A percentile compares a stretch with the other conserved stretches of the same genome.
Conservation (phyloP, 768 basidiomycete genomes). For the Asterophora parasitica region DNA sequence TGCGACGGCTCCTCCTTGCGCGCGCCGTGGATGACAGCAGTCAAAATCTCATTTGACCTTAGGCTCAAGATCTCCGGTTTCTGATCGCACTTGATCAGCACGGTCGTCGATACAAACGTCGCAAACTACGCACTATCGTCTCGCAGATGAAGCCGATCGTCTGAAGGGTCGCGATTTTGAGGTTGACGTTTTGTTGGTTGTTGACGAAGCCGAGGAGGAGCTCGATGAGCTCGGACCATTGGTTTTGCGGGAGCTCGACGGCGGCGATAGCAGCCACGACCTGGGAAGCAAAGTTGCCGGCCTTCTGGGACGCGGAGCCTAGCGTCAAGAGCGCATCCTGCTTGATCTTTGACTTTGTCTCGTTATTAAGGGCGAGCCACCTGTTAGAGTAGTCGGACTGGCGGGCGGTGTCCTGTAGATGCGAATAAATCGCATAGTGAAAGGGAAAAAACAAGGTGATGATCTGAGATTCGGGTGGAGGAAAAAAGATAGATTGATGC, state of each 20-base stretch:
- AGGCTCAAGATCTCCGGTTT: conserved; percentile 88
- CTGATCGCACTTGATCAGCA: conserved; percentile 37
- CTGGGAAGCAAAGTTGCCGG: conserved; percentile 86
- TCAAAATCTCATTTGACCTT: conserved; percentile 95
- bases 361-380: conserved; percentile 74
- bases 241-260: conserved; percentile 82
- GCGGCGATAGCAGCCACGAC: conserved; percentile 93
- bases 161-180: conserved; percentile 86
- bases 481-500: conserved; percentile 14
- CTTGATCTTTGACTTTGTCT: conserved; percentile 78
- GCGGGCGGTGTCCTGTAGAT: conserved; percentile 61
- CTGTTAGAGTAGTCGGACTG: conserved; percentile 72
- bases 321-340: conserved; percentile 81
- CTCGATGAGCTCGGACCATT: conserved; percentile 91
- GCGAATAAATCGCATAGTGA: neutral
- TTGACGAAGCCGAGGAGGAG: conserved; percentile 84
- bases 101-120: no score
- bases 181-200: conserved; percentile 61
- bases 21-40: conserved; percentile 97
- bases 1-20: conserved; percentile 89
- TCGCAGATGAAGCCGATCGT: conserved; percentile 98
- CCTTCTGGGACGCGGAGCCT: conserved; percentile 63
- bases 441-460: conserved; percentile 10
- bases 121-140: conserved; percentile 66
- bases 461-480: conserved; percentile 5